Evolutionary conservation across 2,329 filamentous ascomycete genomes (phyloP).

Genomic region (Xylaria digitata): DNA sequence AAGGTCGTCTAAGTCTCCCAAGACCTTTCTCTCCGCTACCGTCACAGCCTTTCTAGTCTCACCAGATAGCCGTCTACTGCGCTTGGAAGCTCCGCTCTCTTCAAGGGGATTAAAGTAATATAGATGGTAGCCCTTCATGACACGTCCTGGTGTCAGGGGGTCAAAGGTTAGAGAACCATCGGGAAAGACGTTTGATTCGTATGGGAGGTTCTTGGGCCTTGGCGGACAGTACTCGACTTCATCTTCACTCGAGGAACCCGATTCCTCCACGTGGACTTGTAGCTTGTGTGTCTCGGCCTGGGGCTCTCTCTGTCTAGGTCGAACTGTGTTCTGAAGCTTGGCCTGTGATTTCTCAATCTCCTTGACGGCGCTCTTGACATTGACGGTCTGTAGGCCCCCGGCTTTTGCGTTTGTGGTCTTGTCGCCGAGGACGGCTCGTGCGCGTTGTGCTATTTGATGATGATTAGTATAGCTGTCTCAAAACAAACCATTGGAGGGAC

Average conservation of each 20-base stretch:
- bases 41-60: conserved; percentile 62
- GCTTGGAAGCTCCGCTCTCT: conserved; percentile 72
- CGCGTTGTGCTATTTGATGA: conserved; percentile 65
- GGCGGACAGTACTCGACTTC: conserved; percentile 94
- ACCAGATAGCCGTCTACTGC: conserved; percentile 70
- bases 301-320: conserved; percentile 23
- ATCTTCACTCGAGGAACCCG: conserved; percentile 64
- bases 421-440: conserved; percentile 84
- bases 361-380: conserved; percentile 68
- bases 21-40: conserved; percentile 74
- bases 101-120: conserved; percentile 72
- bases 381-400: conserved; percentile 72
- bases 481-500: not conserved
- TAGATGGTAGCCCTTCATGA: conserved; percentile 70
- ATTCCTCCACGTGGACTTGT: conserved; percentile 67
- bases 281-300: conserved; percentile 66
- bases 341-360: conserved; percentile 60
- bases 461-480: conserved; percentile 18
- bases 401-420: conserved; percentile 97
- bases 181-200: conserved; percentile 76
- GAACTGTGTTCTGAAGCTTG: conserved; percentile 27
- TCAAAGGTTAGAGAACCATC: conserved; percentile 66
- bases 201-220: conserved; percentile 71
- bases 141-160: conserved; percentile 67
- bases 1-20: conserved; percentile 72